Conservation (phyloP, 768 basidiomycete genomes). For the Suillus americanus region DNA sequence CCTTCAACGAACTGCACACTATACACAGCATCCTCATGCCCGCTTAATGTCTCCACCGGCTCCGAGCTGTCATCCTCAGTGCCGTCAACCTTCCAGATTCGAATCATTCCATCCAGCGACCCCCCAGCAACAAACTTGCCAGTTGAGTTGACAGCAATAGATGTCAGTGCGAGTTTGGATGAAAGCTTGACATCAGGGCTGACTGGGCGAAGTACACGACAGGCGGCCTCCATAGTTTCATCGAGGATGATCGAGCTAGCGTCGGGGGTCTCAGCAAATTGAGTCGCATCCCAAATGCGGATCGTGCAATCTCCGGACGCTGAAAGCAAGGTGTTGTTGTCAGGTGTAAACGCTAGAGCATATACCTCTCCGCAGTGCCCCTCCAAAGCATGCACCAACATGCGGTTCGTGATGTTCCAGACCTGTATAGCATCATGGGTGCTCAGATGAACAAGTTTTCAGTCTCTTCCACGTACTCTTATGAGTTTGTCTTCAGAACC, state of each 20-base stretch:
- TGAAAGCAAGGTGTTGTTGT: conserved; percentile 83
- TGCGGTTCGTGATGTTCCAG: conserved; percentile 88
- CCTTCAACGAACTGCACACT: conserved; percentile 93
- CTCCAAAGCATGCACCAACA: conserved; percentile 68
- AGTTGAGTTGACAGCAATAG: conserved; percentile 76
- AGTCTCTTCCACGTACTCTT: conserved; percentile 52
- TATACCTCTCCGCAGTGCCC: conserved; percentile 95
- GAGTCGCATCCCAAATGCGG: conserved; percentile 65
- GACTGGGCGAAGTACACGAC: conserved; percentile 18
- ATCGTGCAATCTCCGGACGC: conserved; percentile 80
- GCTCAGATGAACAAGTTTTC: conserved; percentile 8
- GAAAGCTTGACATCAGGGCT: conserved; percentile 15
- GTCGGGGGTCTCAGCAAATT: conserved; percentile 7
- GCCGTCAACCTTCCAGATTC: conserved; percentile 75
- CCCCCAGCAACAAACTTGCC: conserved; percentile 68
- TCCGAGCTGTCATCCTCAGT: conserved; percentile 50
- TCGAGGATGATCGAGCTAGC: conserved; percentile 41
- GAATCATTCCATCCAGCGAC: conserved; percentile 71
- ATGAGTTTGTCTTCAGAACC: conserved; percentile 93
- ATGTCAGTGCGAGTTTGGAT: conserved; percentile 53
- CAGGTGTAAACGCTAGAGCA: conserved; percentile 87
- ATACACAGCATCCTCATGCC: conserved; percentile 85
- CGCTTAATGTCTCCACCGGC: conserved; percentile 71
- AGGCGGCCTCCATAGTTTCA: conserved; percentile 51
- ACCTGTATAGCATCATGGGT: conserved; percentile 49